A percentile compares a stretch with the other conserved stretches of the same genome.
These are phyloP conservation scores for Wallacemonas sp. DNA, from an alignment of 208 protist species.

Conservation along the genomic window DNA sequence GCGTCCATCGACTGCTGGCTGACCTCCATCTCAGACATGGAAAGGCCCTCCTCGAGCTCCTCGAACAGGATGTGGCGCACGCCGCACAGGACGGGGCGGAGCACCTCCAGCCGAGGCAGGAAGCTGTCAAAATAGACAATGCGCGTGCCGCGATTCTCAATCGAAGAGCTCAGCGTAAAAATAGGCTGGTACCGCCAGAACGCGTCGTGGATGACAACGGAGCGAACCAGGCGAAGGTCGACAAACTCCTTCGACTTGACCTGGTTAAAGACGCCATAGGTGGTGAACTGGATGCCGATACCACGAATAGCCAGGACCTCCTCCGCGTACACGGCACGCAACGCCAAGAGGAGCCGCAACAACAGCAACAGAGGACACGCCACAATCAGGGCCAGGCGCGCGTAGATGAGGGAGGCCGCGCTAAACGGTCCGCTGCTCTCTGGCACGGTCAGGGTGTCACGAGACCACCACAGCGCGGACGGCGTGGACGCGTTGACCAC, in stretches of 20 bases:
- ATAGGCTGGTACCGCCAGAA: conserved; percentile 83
- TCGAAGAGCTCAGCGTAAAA: conserved; percentile 78
- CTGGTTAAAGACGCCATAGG: conserved; percentile 67
- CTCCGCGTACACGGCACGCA: conserved; percentile 58
- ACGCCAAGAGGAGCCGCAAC: conserved; percentile 35
- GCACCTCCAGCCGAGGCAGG: conserved; percentile 72
- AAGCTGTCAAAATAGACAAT: conserved; percentile 78
- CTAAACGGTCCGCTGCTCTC: background rate
- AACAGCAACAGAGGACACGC: conserved; percentile 36
- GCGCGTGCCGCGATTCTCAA: conserved; percentile 61
- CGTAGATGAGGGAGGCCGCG: background rate
- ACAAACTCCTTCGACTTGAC: conserved; percentile 54
- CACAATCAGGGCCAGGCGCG: conserved; percentile 1
- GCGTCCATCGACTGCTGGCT: background rate
- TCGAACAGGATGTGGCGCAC: conserved; percentile 76
- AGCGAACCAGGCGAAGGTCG: conserved; percentile 66
- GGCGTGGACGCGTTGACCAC: background rate
- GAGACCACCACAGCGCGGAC: background rate
- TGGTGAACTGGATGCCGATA: conserved; percentile 75
- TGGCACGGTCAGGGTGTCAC: background rate
- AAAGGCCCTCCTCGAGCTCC: conserved; percentile 60
- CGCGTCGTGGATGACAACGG: conserved; percentile 80
- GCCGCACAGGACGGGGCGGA: conserved; percentile 67
- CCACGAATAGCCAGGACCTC: conserved; percentile 79
- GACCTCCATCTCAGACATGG: conserved; percentile 55